Evolutionary conservation across 1,139 yeast species (phyloP).

Genomic region (Meyerozyma athensensis): DNA sequence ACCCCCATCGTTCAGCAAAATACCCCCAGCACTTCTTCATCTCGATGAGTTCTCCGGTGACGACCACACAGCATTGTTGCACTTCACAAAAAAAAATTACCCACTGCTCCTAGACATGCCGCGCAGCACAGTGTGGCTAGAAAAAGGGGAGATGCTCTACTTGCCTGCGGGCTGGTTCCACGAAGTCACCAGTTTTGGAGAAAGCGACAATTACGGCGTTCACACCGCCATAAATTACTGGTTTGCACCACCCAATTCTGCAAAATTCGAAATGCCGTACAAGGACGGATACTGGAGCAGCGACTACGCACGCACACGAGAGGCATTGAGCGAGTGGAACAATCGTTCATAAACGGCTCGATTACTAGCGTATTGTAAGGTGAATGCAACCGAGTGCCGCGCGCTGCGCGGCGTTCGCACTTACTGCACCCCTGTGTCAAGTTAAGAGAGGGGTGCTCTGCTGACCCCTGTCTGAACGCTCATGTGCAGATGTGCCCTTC

Average conservation of each 20-base stretch:
- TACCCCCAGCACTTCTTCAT: conserved; percentile 62
- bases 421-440: no score
- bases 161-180: conserved; percentile 81
- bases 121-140: conserved; percentile 41
- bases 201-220: conserved; percentile 18
- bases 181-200: conserved; percentile 67
- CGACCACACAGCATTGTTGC: conserved; percentile 19
- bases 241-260: conserved; percentile 60
- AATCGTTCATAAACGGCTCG: no score
- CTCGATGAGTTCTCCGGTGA: conserved; percentile 42
- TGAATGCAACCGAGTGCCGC: neutral
- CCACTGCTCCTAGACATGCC: conserved; percentile 45
- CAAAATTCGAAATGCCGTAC: conserved; percentile 29
- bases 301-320: conserved; percentile 40
- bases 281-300: conserved; percentile 45
- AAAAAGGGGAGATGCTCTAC: conserved; percentile 63
- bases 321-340: conserved; percentile 2
- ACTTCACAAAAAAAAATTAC: conserved; percentile 31
- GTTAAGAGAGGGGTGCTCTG: no score
- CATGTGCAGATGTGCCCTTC: no score
- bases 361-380: no score
- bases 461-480: no score
- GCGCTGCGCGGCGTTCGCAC: neutral
- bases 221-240: conserved; percentile 71
- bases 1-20: conserved; percentile 63